phyloP scores from a whole-genome alignment of 768 basidiomycete genomes.

The Leucogyrophana mollusca region DNA sequence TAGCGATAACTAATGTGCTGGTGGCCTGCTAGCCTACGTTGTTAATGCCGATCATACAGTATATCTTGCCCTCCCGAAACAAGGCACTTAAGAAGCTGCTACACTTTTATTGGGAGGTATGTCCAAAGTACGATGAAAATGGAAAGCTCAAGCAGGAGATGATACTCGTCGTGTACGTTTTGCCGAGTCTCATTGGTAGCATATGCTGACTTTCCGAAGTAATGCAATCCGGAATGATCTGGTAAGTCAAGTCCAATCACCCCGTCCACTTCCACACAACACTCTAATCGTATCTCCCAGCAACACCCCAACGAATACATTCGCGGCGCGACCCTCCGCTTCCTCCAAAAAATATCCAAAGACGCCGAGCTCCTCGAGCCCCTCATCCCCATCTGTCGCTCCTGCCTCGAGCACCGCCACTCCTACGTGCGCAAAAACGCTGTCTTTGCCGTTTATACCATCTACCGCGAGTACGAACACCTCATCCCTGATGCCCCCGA shows the following conservation, averaged over 20 bases:
- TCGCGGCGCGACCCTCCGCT: constrained; percentile 94
- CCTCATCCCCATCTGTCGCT: constrained; percentile 87
- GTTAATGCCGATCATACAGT: constrained; percentile 99
- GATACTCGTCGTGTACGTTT: constrained; percentile 93
- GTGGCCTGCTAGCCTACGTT: constrained; percentile 63
- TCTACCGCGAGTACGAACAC: constrained; percentile 91
- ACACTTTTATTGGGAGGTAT: constrained; percentile 97
- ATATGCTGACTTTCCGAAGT: constrained; percentile 37
- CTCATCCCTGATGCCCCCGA: constrained; percentile 97
- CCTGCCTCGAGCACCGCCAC: constrained; percentile 96
- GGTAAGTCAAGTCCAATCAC: constrained; percentile 43
- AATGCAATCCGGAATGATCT: constrained; percentile 98
- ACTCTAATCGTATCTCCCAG: constrained; percentile 35
- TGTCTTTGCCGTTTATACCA: constrained; percentile 92
- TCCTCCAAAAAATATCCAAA: constrained; percentile 92
- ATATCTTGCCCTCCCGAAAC: constrained; percentile 91
- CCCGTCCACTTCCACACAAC: neutral
- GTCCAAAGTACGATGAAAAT: constrained; percentile 94
- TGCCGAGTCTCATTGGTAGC: constrained; percentile 6
- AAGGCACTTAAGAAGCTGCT: constrained; percentile 97
- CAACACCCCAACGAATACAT: constrained; percentile 99
- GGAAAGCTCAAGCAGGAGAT: constrained; percentile 99
- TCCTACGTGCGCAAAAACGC: constrained; percentile 98
- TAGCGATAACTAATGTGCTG: neutral
- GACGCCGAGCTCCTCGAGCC: constrained; percentile 95